These are phyloP conservation scores for Schizochytrium sp. DNA, from an alignment of 108 stramenopile species.

Conservation along the genomic window DNA sequence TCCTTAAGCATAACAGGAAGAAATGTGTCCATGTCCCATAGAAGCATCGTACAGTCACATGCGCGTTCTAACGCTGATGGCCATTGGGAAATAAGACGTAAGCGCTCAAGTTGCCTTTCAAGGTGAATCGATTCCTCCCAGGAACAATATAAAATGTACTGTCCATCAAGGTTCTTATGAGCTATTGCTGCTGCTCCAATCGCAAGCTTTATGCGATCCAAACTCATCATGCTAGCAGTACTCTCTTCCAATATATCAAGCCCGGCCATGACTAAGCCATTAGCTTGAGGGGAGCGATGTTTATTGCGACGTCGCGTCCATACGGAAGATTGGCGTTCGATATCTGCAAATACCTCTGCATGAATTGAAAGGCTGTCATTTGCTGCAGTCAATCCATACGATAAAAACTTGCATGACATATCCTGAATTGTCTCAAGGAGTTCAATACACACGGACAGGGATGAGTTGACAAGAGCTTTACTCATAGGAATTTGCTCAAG, in stretches of 20 bases:
- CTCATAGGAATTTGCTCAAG: background rate
- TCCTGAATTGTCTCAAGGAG: conserved; percentile 23
- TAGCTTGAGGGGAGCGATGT: background rate
- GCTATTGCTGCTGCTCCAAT: background rate
- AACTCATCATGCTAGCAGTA: background rate
- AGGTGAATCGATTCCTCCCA: background rate
- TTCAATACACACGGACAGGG: background rate
- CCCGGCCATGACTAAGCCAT: background rate
- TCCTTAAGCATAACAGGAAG: conserved; percentile 8
- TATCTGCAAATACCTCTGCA: background rate
- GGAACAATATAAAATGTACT: background rate
- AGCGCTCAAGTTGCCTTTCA: background rate
- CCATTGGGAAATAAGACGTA: background rate
- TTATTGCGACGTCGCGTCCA: background rate
- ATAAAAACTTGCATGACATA: background rate
- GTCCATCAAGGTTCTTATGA: background rate
- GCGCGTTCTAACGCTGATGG: background rate
- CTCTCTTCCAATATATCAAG: background rate
- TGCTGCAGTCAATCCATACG: background rate
- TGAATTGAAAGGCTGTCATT: background rate
- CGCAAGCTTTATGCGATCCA: background rate
- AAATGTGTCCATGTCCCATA: conserved; percentile 24
- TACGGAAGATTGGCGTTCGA: background rate
- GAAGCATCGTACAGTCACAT: background rate
- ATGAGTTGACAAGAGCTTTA: background rate